A percentile compares a stretch with the other conserved stretches of the same genome.
Conservation (phyloP, 495 filamentous ascomycete genomes). For the Aspergillus sclerotiicarbonarius region DNA sequence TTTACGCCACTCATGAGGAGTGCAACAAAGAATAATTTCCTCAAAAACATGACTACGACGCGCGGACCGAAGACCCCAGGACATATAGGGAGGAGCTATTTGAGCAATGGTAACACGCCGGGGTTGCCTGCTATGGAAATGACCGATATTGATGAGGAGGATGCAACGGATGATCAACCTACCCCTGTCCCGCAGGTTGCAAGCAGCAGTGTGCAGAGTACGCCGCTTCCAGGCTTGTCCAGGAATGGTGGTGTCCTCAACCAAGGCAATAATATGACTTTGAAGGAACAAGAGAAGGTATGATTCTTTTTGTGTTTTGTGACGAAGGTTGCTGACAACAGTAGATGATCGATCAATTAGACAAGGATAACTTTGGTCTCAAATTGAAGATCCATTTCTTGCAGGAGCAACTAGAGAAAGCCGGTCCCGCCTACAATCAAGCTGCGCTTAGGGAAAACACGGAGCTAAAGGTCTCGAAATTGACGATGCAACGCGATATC, state of each 20-base stretch:
- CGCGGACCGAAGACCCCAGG: conserved; percentile 68
- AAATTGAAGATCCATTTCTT: conserved; percentile 97
- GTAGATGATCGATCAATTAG: conserved; percentile 83
- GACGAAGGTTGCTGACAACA: conserved; percentile 15
- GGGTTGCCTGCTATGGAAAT: conserved; percentile 57
- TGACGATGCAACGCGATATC: conserved; percentile 84
- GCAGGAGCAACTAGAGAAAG: conserved; percentile 79
- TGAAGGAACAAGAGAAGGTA: conserved; percentile 92
- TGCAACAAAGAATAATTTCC: conserved; percentile 74
- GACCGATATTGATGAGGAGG: conserved; percentile 65
- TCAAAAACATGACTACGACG: conserved; percentile 51
- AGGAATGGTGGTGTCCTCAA: conserved; percentile 62
- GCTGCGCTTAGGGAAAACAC: conserved; percentile 89
- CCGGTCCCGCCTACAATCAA: conserved; percentile 83
- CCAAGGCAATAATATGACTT: conserved; percentile 75
- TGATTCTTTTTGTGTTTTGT: conserved; percentile 11
- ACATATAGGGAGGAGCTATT: conserved; percentile 57
- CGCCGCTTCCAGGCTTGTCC: conserved; percentile 68
- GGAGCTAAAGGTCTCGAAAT: conserved; percentile 85
- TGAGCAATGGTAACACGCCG: conserved; percentile 62
- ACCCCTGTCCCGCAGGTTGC: conserved; percentile 69
- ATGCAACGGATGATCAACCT: conserved; percentile 54
- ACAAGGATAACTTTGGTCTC: conserved; percentile 93
- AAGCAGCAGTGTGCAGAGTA: conserved; percentile 75
- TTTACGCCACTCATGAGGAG: conserved; percentile 94